Base-by-base conservation (phyloP, 176 grass and related monocot genomes). In the Pontederia paniculata region DNA sequence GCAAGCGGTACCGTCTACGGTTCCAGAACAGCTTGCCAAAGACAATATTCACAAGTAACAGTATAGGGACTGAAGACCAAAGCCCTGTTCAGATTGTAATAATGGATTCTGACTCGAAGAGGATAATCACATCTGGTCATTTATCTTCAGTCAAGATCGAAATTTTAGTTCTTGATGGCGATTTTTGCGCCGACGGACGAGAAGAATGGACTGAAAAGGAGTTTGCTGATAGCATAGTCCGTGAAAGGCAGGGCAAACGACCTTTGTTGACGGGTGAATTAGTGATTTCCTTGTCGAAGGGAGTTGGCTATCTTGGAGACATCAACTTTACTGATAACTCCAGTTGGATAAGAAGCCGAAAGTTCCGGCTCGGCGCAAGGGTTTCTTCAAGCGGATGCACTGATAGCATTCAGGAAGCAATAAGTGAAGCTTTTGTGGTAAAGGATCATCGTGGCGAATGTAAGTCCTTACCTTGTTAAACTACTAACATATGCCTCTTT, bases 371-470 rank as follows among this genome's bases (percentile, higher is more conserved):
- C 11, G 94, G 94, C 56, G 77, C 67, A 3, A 88, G 78, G 66
- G 74, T 87, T 63, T 75, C 63, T 57, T 73, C 70, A 23, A 78
- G 68, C 21, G 88, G 69, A 44, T 72, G 64, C 9, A 73, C 62
- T 5, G 72, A 73, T 12, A 74, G 73, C 16, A 69, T 98, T 61
- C 74, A 82, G 66, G 87, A 98, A 71, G 94, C 86, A 12, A 59
- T 88, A 19, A 88, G 83, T 70, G 83, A 84, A 11, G 78, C 87
- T 21, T 98, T 98, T 76, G 16, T 77, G 0, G 83, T 98, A 4
- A 98, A 91, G 73, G 94, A 98, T 82, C 94, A 98, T 75, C 94
- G 94, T 42, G 86, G 94, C 37, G 83, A 98, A 83, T 80, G 94
- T 98, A 62, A 52, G 74, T 76, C 28, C 52, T 57, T 9, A 55